A percentile compares a stretch with the other conserved stretches of the same genome.
phyloP scores from a whole-genome alignment of 345 rosid genomes.

The Microthlaspi erraticum region DNA sequence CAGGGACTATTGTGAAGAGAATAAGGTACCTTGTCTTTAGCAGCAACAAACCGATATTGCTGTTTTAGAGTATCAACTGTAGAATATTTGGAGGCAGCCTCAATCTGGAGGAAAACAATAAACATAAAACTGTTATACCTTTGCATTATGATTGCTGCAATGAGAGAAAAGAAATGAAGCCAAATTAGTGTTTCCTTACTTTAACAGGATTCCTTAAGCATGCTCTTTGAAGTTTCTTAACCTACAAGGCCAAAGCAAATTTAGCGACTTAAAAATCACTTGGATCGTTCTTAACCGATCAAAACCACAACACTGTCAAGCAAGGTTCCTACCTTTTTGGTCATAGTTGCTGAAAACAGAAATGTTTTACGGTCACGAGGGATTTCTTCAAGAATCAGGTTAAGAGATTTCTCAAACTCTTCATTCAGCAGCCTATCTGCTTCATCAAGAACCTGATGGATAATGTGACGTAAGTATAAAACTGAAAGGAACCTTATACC shows the following conservation, averaged over 20 bases:
- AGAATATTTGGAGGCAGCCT: slow-evolving; percentile 92
- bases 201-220: slow-evolving; percentile 91
- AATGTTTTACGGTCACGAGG: slow-evolving; percentile 75
- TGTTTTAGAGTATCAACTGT: slow-evolving; percentile 93
- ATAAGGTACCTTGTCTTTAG: slow-evolving; percentile 74
- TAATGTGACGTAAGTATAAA: neutral
- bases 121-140: slow-evolving; percentile 20
- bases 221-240: slow-evolving; percentile 88
- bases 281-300: slow-evolving; percentile 19
- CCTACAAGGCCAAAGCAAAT: slow-evolving; percentile 54
- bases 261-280: slow-evolving; percentile 28
- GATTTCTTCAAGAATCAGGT: slow-evolving; percentile 72
- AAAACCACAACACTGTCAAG: slow-evolving; percentile 8
- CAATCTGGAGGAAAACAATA: slow-evolving; percentile 59
- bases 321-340: slow-evolving; percentile 67
- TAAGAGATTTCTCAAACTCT: slow-evolving; percentile 91
- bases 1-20: neutral
- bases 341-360: slow-evolving; percentile 99
- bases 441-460: slow-evolving; percentile 86
- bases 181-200: slow-evolving; percentile 49
- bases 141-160: slow-evolving; percentile 6
- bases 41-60: slow-evolving; percentile 74
- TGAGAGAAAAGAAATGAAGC: slow-evolving; percentile 15
- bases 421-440: slow-evolving; percentile 93
- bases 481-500: slow-evolving; percentile 2